phyloP scores from a whole-genome alignment of 257 asterid genomes.

The Scutellaria galericulata region DNA sequence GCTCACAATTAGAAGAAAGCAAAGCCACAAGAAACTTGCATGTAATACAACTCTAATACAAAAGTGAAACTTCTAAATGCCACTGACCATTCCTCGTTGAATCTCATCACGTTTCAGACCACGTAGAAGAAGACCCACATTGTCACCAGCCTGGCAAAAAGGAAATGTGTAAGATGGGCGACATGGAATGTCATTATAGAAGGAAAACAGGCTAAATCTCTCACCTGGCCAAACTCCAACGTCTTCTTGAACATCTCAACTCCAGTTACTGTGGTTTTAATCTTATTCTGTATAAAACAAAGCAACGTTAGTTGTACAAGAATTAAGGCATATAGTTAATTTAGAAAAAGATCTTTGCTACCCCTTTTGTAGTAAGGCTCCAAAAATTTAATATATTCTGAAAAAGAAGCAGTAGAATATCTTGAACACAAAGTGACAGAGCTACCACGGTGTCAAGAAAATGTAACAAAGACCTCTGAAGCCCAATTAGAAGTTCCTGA shows the following conservation, averaged over 20 bases:
- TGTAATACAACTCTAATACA: not conserved
- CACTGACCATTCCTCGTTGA: slow-evolving; percentile 83
- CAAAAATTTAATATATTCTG: not conserved
- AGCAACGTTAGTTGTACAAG: slow-evolving; percentile 20
- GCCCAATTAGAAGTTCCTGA: not conserved
- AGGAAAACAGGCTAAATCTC: not conserved
- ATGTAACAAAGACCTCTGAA: not conserved
- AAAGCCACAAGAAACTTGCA: not conserved
- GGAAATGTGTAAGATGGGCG: not conserved
- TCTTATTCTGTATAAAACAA: slow-evolving; percentile 54
- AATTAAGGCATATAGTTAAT: slow-evolving; percentile 4
- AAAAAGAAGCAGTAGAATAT: slow-evolving; percentile 4
- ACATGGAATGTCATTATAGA: not conserved
- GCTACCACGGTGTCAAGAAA: not conserved
- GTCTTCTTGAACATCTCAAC: slow-evolving; percentile 97
- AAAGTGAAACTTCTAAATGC: not conserved
- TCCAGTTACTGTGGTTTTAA: slow-evolving; percentile 87
- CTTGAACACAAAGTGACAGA: not conserved
- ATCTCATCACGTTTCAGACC: slow-evolving; percentile 90
- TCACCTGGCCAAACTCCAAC: slow-evolving; percentile 83
- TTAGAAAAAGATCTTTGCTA: not conserved
- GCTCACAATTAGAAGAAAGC: not conserved
- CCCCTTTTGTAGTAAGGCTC: not conserved
- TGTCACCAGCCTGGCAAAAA: slow-evolving; percentile 83
- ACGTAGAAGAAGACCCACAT: slow-evolving; percentile 92